phyloP scores from a whole-genome alignment of 2,329 filamentous ascomycete species.

The Pleochaeta shiraiana region DNA sequence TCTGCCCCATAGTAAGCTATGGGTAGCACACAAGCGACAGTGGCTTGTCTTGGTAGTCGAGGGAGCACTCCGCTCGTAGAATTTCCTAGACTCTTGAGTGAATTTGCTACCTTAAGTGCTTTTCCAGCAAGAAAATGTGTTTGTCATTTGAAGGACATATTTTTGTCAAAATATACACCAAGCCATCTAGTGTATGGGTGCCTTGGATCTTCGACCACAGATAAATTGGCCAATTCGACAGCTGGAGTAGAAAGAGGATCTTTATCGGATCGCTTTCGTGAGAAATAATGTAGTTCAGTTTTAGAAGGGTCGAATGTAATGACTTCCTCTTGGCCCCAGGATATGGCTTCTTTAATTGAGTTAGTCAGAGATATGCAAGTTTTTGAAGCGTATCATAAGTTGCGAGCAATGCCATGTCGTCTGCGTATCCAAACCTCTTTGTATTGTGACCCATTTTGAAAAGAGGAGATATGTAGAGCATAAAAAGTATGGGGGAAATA shows the following conservation, averaged over 20 bases:
- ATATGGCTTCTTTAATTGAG: too few relatives aligned
- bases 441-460: background rate
- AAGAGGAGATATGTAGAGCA: background rate
- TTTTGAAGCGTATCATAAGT: too few relatives aligned
- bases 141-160: background rate
- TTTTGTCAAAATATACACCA: background rate
- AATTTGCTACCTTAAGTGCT: background rate
- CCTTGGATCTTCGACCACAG: background rate
- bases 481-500: background rate
- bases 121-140: background rate
- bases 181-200: background rate
- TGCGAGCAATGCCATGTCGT: too few relatives aligned
- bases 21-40: background rate
- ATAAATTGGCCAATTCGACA: too few relatives aligned
- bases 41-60: background rate
- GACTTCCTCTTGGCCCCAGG: too few relatives aligned
- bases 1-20: background rate
- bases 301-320: too few relatives aligned
- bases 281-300: too few relatives aligned
- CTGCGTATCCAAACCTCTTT: background rate
- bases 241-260: too few relatives aligned
- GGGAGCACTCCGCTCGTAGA: background rate
- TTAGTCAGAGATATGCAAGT: too few relatives aligned
- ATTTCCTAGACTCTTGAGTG: background rate
- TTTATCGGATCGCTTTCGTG: too few relatives aligned